Percentiles rank a stretch among this genome's conserved stretches.
phyloP scores from a whole-genome alignment of 1,284 basidiomycete species.

The Apiotrichum porosum region DNA sequence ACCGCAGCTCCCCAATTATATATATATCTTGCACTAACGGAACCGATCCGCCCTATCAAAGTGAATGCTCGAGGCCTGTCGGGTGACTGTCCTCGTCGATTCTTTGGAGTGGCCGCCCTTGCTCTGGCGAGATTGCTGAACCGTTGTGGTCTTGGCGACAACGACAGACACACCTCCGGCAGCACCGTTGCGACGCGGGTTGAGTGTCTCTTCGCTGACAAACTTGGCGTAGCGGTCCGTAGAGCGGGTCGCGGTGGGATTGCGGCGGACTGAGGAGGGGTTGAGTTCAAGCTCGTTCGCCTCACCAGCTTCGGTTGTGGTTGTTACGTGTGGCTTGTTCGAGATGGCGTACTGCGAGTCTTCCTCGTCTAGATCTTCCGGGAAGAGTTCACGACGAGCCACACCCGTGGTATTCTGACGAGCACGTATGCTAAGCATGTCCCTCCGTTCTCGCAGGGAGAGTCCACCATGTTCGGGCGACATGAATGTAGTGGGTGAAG shows the following conservation, averaged over 20 bases:
- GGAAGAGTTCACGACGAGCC: constrained; percentile 5
- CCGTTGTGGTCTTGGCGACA: neutral
- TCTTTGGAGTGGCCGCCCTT: no score
- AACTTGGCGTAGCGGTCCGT: constrained; percentile 19
- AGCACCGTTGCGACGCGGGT: constrained; percentile 20
- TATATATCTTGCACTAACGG: neutral
- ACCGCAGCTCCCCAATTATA: no score
- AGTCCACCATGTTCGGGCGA: neutral
- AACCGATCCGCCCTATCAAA: neutral
- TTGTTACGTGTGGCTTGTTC: no score
- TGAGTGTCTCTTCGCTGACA: constrained; percentile 28
- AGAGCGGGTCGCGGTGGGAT: neutral
- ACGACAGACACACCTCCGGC: constrained; percentile 27
- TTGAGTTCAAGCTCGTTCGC: neutral
- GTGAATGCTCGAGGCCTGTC: neutral
- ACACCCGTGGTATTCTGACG: constrained; percentile 22
- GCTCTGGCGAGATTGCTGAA: no score
- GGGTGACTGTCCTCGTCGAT: neutral
- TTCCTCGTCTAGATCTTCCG: neutral
- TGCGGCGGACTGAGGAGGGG: no score
- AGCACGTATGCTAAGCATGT: constrained; percentile 21
- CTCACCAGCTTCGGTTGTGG: neutral
- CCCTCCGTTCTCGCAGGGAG: constrained; percentile 11
- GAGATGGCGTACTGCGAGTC: neutral
- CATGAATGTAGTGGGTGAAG: constrained; percentile 1